A percentile compares a stretch with the other conserved stretches of the same genome.
These are phyloP conservation scores for Stagonosporopsis vannaccii DNA, from an alignment of 2,329 filamentous ascomycete genomes.

Conservation along the genomic window DNA sequence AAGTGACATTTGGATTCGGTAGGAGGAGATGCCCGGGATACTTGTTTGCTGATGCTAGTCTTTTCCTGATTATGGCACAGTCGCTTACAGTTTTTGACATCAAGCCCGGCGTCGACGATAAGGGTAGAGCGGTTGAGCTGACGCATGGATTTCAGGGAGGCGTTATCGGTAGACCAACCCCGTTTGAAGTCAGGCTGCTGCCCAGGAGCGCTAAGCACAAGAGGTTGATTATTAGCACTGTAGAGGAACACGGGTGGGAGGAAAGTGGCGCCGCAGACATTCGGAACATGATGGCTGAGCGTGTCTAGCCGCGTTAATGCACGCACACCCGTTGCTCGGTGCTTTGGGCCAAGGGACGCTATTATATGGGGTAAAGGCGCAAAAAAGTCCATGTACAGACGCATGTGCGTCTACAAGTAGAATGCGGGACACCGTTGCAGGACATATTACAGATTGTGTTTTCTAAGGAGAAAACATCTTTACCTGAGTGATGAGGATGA, in stretches of 20 bases:
- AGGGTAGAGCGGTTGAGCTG: slow-evolving; percentile 48
- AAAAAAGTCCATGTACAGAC: too few relatives aligned
- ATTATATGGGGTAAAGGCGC: too few relatives aligned
- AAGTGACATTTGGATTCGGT: slow-evolving; percentile 50
- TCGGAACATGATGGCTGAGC: slow-evolving; percentile 8
- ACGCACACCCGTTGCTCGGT: background rate
- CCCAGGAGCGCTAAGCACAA: slow-evolving; percentile 43
- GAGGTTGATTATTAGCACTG: slow-evolving; percentile 40
- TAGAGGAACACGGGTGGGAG: slow-evolving; percentile 45
- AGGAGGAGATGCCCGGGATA: slow-evolving; percentile 54
- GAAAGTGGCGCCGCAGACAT: slow-evolving; percentile 42
- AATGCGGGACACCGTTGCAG: background rate
- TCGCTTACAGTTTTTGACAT: slow-evolving; percentile 58
- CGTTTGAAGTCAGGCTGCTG: slow-evolving; percentile 42
- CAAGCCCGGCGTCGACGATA: slow-evolving; percentile 44
- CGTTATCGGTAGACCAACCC: slow-evolving; percentile 47
- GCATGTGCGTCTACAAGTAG: too few relatives aligned
- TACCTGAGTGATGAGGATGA: background rate
- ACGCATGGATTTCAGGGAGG: slow-evolving; percentile 46
- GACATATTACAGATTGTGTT: background rate
- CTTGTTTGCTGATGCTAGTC: slow-evolving; percentile 51
- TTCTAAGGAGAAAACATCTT: background rate
- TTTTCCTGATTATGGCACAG: slow-evolving; percentile 54
- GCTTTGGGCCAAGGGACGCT: too few relatives aligned
- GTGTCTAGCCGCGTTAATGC: background rate